These are phyloP conservation scores for Plasmodiophora brassicae DNA, from an alignment of 208 protist genomes.

Conservation along the genomic window DNA sequence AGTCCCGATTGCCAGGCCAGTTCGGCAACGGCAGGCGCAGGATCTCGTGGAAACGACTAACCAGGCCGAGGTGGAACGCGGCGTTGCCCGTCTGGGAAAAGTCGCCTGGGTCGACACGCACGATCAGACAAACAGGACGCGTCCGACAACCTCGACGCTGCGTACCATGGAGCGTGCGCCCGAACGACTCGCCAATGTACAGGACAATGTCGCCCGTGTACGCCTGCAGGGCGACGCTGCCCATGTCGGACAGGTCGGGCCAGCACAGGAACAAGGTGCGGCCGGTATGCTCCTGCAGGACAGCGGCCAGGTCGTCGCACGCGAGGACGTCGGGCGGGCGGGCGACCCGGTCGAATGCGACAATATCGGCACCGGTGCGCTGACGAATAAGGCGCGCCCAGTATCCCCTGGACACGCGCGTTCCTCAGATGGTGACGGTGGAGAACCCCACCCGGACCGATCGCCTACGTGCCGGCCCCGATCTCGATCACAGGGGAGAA, in stretches of 20 bases:
- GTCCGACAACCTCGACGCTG: background rate
- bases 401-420: background rate
- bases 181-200: background rate
- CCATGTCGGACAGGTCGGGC: background rate
- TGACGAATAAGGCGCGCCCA: background rate
- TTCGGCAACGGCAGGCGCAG: background rate
- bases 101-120: background rate
- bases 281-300: background rate
- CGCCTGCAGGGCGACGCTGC: background rate
- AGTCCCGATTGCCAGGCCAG: slow-evolving; percentile 11
- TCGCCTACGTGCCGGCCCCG: background rate
- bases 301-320: background rate
- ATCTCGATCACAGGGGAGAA: slow-evolving; percentile 10
- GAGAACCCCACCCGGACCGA: background rate
- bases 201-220: background rate
- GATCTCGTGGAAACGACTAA: background rate
- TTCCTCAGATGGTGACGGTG: background rate
- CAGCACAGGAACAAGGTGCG: background rate
- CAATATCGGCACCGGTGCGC: background rate
- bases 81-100: background rate
- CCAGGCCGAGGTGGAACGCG: background rate
- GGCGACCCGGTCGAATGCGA: background rate
- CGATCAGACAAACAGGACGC: background rate
- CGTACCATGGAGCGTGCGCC: background rate
- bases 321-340: background rate